Evolutionary conservation across 257 asterid genomes (phyloP).

Genomic region (Nemophila menziesii): DNA sequence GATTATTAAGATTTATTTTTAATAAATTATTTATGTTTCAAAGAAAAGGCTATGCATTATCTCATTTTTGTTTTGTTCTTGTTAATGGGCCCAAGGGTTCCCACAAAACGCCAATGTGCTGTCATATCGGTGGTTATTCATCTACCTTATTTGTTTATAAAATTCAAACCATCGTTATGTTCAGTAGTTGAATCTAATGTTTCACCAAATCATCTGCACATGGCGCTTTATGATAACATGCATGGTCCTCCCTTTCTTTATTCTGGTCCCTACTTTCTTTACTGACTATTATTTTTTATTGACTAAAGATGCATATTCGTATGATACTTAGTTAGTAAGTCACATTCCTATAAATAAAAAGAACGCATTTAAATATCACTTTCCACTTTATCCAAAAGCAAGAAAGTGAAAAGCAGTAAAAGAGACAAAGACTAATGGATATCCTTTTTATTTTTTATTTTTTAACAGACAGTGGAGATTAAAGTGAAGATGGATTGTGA

Average conservation of each 20-base stretch:
- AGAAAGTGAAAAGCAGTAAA: not conserved
- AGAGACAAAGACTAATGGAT: not conserved
- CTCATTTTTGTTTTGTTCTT: not conserved
- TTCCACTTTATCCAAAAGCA: not conserved
- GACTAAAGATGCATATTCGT: not conserved
- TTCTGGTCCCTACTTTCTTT: not conserved
- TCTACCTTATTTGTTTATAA: too few species aligned
- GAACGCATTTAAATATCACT: too few species aligned
- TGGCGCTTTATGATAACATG: not conserved
- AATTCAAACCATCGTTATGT: too few species aligned
- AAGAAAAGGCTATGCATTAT: too few species aligned
- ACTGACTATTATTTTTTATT: not conserved
- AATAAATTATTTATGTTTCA: too few species aligned
- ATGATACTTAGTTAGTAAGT: too few species aligned
- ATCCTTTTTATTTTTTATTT: not conserved
- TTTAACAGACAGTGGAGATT: constrained; percentile 70
- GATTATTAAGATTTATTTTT: too few species aligned
- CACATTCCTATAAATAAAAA: too few species aligned
- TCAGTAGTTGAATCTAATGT: not conserved
- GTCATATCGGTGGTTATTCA: too few species aligned
- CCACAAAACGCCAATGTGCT: too few species aligned
- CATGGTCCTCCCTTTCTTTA: not conserved
- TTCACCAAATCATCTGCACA: not conserved
- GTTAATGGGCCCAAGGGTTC: too few species aligned
- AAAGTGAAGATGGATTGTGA: constrained; percentile 93